Conservation (phyloP, 805 yeast genomes). For the Wickerhamiella alocasiicola region DNA sequence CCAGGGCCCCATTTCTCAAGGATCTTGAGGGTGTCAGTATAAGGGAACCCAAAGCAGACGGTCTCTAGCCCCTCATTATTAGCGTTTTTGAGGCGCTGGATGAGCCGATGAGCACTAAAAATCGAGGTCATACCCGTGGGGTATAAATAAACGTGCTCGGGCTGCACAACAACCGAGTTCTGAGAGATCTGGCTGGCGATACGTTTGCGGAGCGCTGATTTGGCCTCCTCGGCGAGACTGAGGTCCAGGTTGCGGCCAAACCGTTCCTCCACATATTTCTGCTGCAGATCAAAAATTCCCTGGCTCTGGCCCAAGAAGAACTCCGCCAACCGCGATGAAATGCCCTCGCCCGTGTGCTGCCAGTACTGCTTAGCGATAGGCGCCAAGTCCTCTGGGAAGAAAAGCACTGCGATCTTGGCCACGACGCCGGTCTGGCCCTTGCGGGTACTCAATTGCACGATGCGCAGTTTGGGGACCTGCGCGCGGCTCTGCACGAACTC, state of each 20-base stretch:
- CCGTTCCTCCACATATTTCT: constrained; percentile 65
- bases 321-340: constrained; percentile 81
- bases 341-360: constrained; percentile 98
- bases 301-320: constrained; percentile 42
- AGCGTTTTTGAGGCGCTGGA: constrained; percentile 19
- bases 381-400: constrained; percentile 50
- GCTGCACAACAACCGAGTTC: constrained; percentile 7
- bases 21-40: constrained; percentile 81
- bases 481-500: constrained; percentile 44
- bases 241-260: constrained; percentile 82
- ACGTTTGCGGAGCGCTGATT: constrained; percentile 56
- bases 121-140: constrained; percentile 93
- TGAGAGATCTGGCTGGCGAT: constrained; percentile 34
- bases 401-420: constrained; percentile 64
- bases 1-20: constrained; percentile 88
- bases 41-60: constrained; percentile 93
- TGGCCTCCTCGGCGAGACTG: constrained; percentile 63
- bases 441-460: constrained; percentile 25
- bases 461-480: constrained; percentile 27
- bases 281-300: constrained; percentile 4
- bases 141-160: constrained; percentile 63
- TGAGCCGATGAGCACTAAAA: constrained; percentile 55
- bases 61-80: constrained; percentile 35
- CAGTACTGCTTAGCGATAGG: constrained; percentile 73
- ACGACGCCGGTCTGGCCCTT: constrained; percentile 32